Base-by-base conservation (phyloP, 2,329 filamentous ascomycete species). In the Fusarium pseudoanthophilum region DNA sequence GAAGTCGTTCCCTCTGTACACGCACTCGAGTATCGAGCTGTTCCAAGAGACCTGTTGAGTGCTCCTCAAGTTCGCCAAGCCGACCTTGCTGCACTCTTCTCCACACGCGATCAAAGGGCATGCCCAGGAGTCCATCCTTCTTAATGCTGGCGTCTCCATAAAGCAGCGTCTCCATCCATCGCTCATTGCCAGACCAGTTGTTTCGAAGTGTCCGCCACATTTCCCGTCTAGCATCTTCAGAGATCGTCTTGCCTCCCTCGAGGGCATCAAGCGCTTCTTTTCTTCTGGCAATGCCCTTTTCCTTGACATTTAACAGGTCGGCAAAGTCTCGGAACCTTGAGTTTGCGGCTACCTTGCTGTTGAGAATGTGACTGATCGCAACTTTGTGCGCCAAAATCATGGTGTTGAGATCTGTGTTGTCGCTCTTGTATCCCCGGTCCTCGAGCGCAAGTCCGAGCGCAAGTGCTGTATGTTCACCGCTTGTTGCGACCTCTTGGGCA, bases 181-280 rank as follows among this genome's bases (percentile, higher is more conserved):
- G 87, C 67, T 92, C 89, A 77, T 92, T 90, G 4, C 94, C 95
- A 20, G 93, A 86, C 95, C 95, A 97, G 74, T 94, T 93, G 69
- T 91, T 90, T 40, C 88, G 86, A 36, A 95, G 83, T 5, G 88
- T 86, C 46, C 88, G 88, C 75, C 91, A 87, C 64, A 94, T 83
- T 43, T 89, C 84, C 1, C 80, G 74, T 49, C 83, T 85, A 7
- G 83, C 79, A 43, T 85, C 82, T 16, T 85, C 82, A 0, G 86
- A 80, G 11, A 86, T 71, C 32, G 82, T 78, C 20, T 81, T 78
- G 21, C 78, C 70, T 1, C 72, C 68, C 2, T 82, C 78, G 26
- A 80, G 78, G 4, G 77, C 74, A 30, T 81, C 79, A 11, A 85
- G 79, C 53, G 84, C 83, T 68, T 90, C 87, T 45, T 85, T 86